These are phyloP conservation scores for Mycocentrospora acerina DNA, from an alignment of 2,329 filamentous ascomycete genomes.

Conservation along the genomic window DNA sequence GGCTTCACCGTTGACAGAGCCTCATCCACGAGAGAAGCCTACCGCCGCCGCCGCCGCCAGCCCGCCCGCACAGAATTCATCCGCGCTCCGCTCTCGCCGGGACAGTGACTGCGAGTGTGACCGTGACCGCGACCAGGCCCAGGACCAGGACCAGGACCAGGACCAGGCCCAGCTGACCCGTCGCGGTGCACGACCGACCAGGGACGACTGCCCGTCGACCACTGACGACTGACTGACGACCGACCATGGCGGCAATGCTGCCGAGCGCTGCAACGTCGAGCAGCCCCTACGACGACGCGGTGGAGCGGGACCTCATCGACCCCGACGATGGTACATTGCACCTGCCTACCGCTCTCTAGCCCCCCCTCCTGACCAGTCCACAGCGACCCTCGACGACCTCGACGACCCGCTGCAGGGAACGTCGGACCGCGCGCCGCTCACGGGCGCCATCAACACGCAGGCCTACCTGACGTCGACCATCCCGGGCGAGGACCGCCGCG, in stretches of 20 bases:
- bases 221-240: too few relatives aligned
- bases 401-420: conserved; percentile 76
- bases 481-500: conserved; percentile 87
- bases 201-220: too few relatives aligned
- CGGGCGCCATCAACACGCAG: conserved; percentile 82
- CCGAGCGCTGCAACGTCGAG: conserved; percentile 42
- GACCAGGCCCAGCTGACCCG: too few relatives aligned
- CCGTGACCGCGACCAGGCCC: too few relatives aligned
- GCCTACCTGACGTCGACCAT: conserved; percentile 86
- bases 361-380: conserved; percentile 11
- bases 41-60: conserved; percentile 7
- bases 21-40: conserved; percentile 34
- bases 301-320: conserved; percentile 55
- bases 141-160: too few relatives aligned
- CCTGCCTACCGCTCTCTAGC: conserved; percentile 10
- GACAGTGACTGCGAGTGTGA: too few relatives aligned
- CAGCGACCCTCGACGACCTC: conserved; percentile 86
- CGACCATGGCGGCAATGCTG: conserved; percentile 50
- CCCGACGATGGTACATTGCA: conserved; percentile 52
- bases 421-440: conserved; percentile 75
- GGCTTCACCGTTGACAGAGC: conserved; percentile 24
- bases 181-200: too few relatives aligned
- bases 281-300: conserved; percentile 48
- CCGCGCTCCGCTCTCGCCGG: conserved; percentile 26
- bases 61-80: conserved; percentile 26